phyloP scores from a whole-genome alignment of 176 grass and related monocot genomes.

The Saccharum spontaneum region DNA sequence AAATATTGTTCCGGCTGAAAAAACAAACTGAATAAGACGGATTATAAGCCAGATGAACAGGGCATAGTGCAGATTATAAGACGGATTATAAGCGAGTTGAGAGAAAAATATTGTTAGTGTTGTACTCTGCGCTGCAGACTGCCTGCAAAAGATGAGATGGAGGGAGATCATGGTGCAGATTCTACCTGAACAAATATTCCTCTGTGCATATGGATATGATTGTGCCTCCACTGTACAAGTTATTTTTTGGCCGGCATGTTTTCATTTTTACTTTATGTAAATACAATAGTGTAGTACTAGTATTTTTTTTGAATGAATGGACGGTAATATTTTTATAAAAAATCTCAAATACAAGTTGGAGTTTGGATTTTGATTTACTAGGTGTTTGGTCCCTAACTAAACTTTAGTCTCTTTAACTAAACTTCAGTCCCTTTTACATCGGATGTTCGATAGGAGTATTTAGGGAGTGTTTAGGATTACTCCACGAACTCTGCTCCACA shows the following conservation, averaged over 20 bases:
- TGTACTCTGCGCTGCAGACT: neutral
- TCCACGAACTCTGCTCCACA: no score
- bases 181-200: slow-evolving; percentile 1
- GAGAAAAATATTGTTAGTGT: neutral
- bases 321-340: neutral
- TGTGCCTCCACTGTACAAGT: neutral
- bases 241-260: neutral
- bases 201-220: neutral
- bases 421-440: no score
- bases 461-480: no score
- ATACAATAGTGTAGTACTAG: neutral
- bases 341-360: neutral
- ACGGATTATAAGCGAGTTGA: no score
- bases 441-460: no score
- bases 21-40: no score
- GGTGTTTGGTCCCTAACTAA: no score
- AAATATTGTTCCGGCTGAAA: no score
- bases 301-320: neutral
- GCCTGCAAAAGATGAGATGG: neutral
- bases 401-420: no score
- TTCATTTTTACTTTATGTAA: neutral
- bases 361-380: neutral
- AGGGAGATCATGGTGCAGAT: neutral
- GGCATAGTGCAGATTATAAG: no score
- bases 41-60: no score